Evolutionary conservation across 169 alveolate genomes (phyloP), one percentile per base, ranked within the genome.

Genomic region (Cryptosporidium sp.): DNA sequence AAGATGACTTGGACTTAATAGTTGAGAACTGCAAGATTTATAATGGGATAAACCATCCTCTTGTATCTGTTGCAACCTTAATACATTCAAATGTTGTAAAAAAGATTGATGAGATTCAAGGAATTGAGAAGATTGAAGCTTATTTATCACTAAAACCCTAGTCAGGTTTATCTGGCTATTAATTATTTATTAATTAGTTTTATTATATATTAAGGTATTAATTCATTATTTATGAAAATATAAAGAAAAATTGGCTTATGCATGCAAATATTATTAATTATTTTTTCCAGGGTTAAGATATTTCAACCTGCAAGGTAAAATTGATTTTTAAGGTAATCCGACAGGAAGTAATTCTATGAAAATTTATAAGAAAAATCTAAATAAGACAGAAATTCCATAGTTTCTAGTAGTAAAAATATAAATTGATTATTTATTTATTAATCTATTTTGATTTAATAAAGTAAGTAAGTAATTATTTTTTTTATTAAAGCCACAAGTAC

Each of bases 11-110:
- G 37, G 85, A 72, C 56, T 92, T 94, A 52, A 84, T 95, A 16
- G 97, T 93, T 52, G 85, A 85, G 39, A 95, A 95, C 92, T 95
- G 97, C 93, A 91, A 93, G 71, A 75, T 84, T 65, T 95, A 91
- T 67, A 95, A 95, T 85, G 95, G 97, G 8, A 93, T 86, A 68
- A 91, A 89, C 18, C 93, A 93, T 26, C 94, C 95, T 51, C 93
- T 91, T 53, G 94, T 94, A 12, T 93, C 94, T 91, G 91, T 93
- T 44, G 91, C 89, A 21, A 65, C 61, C 9, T 48, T 80, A 29
- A 58, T 80, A 14, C 89, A 80, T 5, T 44, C 73, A 8, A 61
- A 80, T 48, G 60, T 80, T 14, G 35, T 61, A 2, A 61, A 80
- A 48, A 80, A 80, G 42, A 80, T 80, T 14, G 75, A 60, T 48